Base-by-base conservation (phyloP, 192 early-diverging fungal species). In the Coemansia sp. region DNA sequence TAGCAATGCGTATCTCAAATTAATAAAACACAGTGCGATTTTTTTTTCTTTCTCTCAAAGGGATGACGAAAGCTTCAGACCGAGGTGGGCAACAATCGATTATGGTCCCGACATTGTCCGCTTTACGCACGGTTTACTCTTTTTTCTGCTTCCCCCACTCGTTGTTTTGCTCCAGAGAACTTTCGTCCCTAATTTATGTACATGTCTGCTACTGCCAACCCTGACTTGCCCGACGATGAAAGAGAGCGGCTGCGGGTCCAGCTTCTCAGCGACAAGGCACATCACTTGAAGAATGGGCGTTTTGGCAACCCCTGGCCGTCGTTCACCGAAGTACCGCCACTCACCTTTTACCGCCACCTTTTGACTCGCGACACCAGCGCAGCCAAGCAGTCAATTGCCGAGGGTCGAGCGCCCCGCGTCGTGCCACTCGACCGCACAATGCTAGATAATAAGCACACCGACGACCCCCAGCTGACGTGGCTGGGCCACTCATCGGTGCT, bases 301-400 rank as follows among this genome's bases (percentile, higher is more conserved):
- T 92, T 90, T 36, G 49, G 64, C 19, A 92, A 92, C 73, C 90
- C 90, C n/a, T 92, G 90, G 90, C 81, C 77, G 1, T 69, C 53
- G 35, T 65, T 54, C 19, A 56, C 45, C 11, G 11, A 41, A 5
- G 47, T 39, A 49, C 51, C 63, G 11, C 10, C 24, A 29, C 1
- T 22, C 11, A 38, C 37, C 6, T 65, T 39, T 15, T 19, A 24
- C 57, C 20, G 32, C 20, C 47, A 51, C 47, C 47, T 51, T 14
- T 14, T 51, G 14, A 51, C 47, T 5, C 47, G 47, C 47, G 47
- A 51, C 24, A 51, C 47, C 25, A 29, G 22, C 24, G 22, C 24
- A 25, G 47, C 47, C 47, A 9, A 27, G 25, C 24, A 64, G 64
- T 79, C 77, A 2, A 32, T 74, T 19, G 64, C 73, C 19, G 67